Evolutionary conservation across 179 eudicot species (phyloP).

Genomic region (Monotropa hypopitys): DNA sequence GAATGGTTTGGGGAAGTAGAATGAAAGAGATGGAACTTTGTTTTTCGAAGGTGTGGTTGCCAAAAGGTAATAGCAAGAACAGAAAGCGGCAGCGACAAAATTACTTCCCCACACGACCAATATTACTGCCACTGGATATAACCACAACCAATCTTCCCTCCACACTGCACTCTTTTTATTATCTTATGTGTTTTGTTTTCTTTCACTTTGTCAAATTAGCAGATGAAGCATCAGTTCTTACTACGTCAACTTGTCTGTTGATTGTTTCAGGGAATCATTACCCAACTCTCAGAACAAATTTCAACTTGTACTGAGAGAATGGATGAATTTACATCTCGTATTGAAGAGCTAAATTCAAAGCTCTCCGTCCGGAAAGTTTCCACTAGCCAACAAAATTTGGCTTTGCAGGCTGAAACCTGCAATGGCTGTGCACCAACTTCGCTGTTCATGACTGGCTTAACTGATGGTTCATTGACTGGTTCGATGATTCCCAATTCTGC

Average conservation of each 20-base stretch:
- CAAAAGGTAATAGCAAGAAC: background rate
- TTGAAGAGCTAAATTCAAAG: conserved; percentile 69
- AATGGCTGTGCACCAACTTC: conserved; percentile 73
- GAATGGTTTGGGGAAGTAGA: too few species aligned
- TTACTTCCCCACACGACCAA: background rate
- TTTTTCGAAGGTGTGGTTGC: too few species aligned
- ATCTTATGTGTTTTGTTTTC: too few species aligned
- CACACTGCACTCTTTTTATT: background rate
- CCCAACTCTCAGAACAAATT: conserved; percentile 74
- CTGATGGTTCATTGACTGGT: conserved; percentile 58
- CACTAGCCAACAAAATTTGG: conserved; percentile 43
- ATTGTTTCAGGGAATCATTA: conserved; percentile 33
- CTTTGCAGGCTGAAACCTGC: conserved; percentile 46
- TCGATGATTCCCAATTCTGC: conserved; percentile 40
- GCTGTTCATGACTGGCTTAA: conserved; percentile 53
- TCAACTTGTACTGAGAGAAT: conserved; percentile 64
- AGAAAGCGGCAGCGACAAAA: background rate
- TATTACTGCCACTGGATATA: background rate
- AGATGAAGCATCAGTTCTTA: background rate
- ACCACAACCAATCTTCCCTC: background rate
- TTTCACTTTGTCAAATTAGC: background rate
- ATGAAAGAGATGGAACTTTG: too few species aligned
- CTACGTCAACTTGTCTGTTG: background rate
- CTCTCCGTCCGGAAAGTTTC: conserved; percentile 32
- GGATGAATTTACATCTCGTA: conserved; percentile 63